These are phyloP conservation scores for Prunus salicina DNA, from an alignment of 306 rosid genomes.

Conservation along the genomic window DNA sequence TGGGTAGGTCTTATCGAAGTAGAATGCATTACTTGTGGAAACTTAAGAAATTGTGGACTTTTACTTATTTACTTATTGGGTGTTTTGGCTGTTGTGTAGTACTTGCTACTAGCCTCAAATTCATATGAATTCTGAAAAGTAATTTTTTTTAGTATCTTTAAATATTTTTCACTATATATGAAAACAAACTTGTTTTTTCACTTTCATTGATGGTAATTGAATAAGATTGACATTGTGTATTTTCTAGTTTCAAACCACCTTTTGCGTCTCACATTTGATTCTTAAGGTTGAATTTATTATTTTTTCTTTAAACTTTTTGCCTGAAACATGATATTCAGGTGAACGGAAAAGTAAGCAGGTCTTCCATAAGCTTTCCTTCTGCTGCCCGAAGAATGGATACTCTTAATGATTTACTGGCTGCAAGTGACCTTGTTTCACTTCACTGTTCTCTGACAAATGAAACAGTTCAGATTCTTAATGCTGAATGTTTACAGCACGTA, in stretches of 20 bases:
- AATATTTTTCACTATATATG: neutral
- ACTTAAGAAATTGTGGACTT: neutral
- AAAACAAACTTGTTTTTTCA: neutral
- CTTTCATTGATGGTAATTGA: neutral
- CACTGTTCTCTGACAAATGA: conserved; percentile 92
- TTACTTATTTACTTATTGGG: neutral
- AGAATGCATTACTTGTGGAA: neutral
- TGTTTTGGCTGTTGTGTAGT: neutral
- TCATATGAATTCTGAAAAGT: neutral
- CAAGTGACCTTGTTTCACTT: conserved; percentile 92
- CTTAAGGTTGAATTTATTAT: neutral
- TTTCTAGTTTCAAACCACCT: neutral
- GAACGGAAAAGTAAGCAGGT: conserved; percentile 43
- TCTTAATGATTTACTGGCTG: conserved; percentile 93
- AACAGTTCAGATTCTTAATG: conserved; percentile 82
- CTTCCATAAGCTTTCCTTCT: conserved; percentile 57
- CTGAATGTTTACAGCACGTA: conserved; percentile 89
- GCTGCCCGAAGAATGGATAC: conserved; percentile 99
- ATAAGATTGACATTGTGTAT: neutral
- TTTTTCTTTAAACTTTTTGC: conserved; percentile 6
- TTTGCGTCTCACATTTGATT: conserved; percentile 1
- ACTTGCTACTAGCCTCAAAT: neutral
- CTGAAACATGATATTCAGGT: conserved; percentile 40
- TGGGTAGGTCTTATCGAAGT: neutral
- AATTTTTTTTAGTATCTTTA: neutral